Conservation (phyloP, 441 rosid species). For the Adansonia madagascariensis region DNA sequence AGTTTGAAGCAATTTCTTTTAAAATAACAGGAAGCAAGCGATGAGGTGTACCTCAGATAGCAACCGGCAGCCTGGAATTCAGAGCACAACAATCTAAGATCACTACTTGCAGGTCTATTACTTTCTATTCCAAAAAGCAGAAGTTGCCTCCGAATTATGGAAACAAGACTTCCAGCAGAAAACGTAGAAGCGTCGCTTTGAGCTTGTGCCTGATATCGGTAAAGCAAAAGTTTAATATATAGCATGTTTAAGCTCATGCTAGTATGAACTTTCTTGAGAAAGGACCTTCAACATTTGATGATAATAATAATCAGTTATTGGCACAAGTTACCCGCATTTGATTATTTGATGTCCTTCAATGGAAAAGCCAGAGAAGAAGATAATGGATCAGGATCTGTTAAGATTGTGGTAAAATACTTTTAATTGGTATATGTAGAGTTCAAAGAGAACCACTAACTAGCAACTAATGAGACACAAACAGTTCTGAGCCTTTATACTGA, state of each 20-base stretch:
- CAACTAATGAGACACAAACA: neutral
- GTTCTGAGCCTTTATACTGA: neutral
- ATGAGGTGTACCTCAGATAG: neutral
- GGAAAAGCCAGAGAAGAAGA: neutral
- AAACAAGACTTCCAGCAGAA: neutral
- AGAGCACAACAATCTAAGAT: neutral
- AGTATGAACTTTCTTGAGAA: neutral
- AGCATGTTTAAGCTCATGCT: neutral
- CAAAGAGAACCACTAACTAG: neutral
- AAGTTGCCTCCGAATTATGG: neutral
- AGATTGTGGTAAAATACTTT: neutral
- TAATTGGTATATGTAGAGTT: neutral
- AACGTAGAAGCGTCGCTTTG: neutral
- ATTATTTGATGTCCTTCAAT: neutral
- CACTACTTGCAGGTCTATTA: neutral
- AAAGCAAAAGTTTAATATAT: neutral
- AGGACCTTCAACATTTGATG: neutral
- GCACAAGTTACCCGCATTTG: neutral
- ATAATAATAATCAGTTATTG: neutral
- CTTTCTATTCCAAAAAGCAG: neutral
- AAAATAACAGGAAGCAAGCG: neutral
- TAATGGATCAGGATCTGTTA: neutral
- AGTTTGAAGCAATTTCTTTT: neutral
- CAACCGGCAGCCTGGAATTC: neutral
- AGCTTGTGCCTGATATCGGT: neutral